Evolutionary conservation across 371 early-diverging fungal genomes (phyloP).

Genomic region (Mortierella sp.): DNA sequence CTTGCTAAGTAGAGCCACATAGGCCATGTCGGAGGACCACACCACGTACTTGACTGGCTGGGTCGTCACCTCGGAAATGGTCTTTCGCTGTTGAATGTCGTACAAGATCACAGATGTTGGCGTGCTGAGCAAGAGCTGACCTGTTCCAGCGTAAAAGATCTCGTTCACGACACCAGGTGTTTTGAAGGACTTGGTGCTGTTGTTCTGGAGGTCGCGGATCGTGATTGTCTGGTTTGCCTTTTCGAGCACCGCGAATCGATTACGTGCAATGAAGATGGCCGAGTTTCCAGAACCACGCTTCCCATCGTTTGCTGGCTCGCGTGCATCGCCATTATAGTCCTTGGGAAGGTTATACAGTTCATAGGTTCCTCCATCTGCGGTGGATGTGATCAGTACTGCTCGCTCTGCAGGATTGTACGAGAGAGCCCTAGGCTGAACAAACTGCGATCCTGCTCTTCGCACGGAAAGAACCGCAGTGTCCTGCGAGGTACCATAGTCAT

Average conservation of each 20-base stretch:
- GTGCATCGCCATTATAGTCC: constrained; percentile 70
- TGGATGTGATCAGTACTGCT: constrained; percentile 84
- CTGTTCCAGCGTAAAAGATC: constrained; percentile 70
- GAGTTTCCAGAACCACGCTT: constrained; percentile 84
- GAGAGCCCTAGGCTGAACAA: constrained; percentile 77
- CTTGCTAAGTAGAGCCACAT: constrained; percentile 92
- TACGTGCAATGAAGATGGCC: constrained; percentile 94
- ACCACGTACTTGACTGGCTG: constrained; percentile 88
- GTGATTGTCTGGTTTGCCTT: constrained; percentile 76
- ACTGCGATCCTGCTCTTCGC: constrained; percentile 72
- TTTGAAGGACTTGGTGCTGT: constrained; percentile 89
- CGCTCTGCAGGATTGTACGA: constrained; percentile 96
- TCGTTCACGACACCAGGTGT: constrained; percentile 80
- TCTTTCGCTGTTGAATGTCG: constrained; percentile 87
- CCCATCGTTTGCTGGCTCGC: constrained; percentile 70
- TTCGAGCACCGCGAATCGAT: constrained; percentile 94
- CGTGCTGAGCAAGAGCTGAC: constrained; percentile 79
- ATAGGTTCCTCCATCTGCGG: constrained; percentile 88
- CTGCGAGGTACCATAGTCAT: constrained; percentile 79
- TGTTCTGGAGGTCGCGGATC: constrained; percentile 87
- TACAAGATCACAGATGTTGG: constrained; percentile 85
- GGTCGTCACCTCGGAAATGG: constrained; percentile 79
- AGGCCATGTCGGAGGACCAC: constrained; percentile 89
- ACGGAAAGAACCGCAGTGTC: constrained; percentile 84
- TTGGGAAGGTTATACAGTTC: constrained; percentile 88